Percentiles rank a stretch among this genome's conserved stretches.
phyloP scores from a whole-genome alignment of 2,329 filamentous ascomycete species.

The Aspergillus texensis region DNA sequence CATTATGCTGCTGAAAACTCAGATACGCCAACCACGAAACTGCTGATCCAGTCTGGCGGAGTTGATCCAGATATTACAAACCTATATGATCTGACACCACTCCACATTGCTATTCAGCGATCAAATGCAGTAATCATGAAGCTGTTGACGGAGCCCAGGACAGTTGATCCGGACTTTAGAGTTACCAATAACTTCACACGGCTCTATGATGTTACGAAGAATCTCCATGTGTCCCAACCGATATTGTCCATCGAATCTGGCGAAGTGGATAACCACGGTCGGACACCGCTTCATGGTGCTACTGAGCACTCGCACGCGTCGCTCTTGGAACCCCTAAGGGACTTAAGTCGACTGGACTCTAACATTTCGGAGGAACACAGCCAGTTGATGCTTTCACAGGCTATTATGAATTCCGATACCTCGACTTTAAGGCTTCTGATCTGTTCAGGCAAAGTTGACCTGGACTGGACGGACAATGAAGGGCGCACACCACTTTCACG shows the following conservation, averaged over 20 bases:
- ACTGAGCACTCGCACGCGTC: background rate
- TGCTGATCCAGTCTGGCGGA: background rate
- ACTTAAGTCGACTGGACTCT: background rate
- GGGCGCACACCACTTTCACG: background rate
- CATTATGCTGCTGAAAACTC: background rate
- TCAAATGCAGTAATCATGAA: background rate
- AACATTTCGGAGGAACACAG: background rate
- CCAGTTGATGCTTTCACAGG: background rate
- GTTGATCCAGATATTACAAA: background rate
- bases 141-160: background rate
- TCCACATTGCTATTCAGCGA: background rate
- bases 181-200: background rate
- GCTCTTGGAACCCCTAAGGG: fast-evolving
- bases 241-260: background rate
- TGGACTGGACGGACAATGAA: background rate
- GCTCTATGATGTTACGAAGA: background rate
- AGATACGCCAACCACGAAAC: background rate
- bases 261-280: background rate
- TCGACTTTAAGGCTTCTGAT: background rate
- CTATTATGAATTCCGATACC: background rate
- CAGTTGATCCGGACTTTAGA: background rate
- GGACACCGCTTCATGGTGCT: background rate
- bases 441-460: background rate
- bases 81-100: background rate
- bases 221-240: fast-evolving